A percentile compares a stretch with the other conserved stretches of the same genome.
These are phyloP conservation scores for Haematococcus sp. DNA, from an alignment of 139 green algal genomes.

Conservation along the genomic window DNA sequence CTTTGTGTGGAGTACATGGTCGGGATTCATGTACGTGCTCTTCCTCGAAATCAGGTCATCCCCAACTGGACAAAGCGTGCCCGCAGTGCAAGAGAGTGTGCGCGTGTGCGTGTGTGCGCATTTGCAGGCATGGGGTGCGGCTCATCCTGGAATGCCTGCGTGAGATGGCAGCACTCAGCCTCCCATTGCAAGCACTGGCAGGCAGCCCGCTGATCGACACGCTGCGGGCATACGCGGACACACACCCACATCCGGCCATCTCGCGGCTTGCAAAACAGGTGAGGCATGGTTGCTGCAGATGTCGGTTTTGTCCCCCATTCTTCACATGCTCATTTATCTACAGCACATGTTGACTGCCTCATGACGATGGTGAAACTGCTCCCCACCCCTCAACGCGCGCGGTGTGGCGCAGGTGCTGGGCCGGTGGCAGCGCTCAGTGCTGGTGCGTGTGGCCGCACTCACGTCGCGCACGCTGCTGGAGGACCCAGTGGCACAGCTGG, in stretches of 20 bases:
- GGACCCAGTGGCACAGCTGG: conserved; percentile 2
- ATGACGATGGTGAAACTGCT: neutral
- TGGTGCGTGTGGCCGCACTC: conserved; percentile 1
- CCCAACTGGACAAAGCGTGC: too few relatives aligned
- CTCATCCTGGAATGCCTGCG: conserved; percentile 30
- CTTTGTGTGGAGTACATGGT: too few relatives aligned
- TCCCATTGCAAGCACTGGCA: conserved; percentile 19
- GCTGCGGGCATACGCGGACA: conserved; percentile 13
- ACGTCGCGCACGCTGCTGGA: neutral
- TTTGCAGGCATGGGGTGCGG: conserved; percentile 25
- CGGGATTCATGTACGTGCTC: too few relatives aligned
- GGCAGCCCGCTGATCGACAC: conserved; percentile 12
- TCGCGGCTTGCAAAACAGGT: conserved; percentile 11
- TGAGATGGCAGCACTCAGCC: conserved; percentile 32
- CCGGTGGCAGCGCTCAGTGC: conserved; percentile 10
- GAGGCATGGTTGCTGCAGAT: neutral
- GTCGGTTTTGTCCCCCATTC: neutral
- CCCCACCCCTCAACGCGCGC: neutral
- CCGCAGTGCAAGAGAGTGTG: too few relatives aligned
- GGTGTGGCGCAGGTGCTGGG: conserved; percentile 5
- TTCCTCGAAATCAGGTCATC: too few relatives aligned
- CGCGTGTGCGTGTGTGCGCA: too few relatives aligned
- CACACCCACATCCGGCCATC: conserved; percentile 31
- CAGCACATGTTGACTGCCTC: neutral
- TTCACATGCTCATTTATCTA: neutral